Base-by-base conservation (phyloP, 768 basidiomycete species). In the Tricholoma flavovirens region DNA sequence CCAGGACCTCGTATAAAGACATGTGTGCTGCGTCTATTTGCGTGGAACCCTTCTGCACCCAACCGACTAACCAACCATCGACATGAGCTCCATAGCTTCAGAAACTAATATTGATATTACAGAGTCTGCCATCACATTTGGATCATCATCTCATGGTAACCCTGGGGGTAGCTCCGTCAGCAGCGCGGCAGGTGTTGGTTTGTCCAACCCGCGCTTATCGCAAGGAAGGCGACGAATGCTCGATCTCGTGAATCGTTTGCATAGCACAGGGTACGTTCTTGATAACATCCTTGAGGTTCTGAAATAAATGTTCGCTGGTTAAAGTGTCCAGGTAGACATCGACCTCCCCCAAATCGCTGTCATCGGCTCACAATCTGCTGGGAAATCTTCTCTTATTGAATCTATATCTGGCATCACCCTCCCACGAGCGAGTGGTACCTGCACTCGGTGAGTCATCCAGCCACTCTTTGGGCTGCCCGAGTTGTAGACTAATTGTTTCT, bases 381-480 rank as follows among this genome's bases (percentile, higher is more conserved):
- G 88, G 0, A 90, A 90, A 62, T 88, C 86, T 0, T 90, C 88
- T 0, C 74, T 90, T 5, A 89, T 90, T 9, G 88, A 90, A 61
- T 79, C 85, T 0, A 88, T 90, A 49, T 87, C 86, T 0, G 86
- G 87, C 0, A 81, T 90, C 14, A 86, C 79, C 0, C 71, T 90
- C 0, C 87, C 87, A 24, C 77, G 86, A 7, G 84, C 84, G 0
- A 74, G 81, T n/a, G 88, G 88, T 0, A 89, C 88, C 0, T 90
- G 88, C 59, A 91, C 88, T 2, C 76, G 88, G 88, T 83, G 58
- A 35, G 59, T 30, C 1, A 38, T 22, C 21, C 15, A 33, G 6
- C 10, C 33, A 33, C 33, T 33, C 33, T 33, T 14, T 14, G 33
- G 12, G 11, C 12, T 33, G 33, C 4, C 10, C 24, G 24, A 26